Percentiles rank a stretch among this genome's conserved stretches.
Conservation (phyloP, 2,329 filamentous ascomycete species). For the Fusarium irregulare region DNA sequence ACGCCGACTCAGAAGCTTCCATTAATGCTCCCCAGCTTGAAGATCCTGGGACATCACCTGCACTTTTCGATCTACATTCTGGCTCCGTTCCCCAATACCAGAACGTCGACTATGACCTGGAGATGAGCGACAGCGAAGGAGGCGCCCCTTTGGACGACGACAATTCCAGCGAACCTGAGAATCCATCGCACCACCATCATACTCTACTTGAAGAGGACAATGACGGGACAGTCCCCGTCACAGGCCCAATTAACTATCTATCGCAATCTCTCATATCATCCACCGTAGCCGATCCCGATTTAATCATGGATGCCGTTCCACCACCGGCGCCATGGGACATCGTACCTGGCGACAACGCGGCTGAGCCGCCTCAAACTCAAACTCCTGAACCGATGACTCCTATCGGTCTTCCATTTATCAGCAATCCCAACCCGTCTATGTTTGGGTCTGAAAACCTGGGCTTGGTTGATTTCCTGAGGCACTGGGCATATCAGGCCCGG, state of each 20-base stretch:
- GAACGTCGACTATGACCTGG: constrained; percentile 46
- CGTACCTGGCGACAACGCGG: background rate
- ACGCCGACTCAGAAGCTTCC: constrained; percentile 17
- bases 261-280: constrained; percentile 19
- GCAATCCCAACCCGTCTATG: constrained; percentile 51
- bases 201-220: constrained; percentile 18
- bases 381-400: constrained; percentile 1
- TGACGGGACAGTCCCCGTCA: constrained; percentile 19
- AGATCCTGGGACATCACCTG: constrained; percentile 11
- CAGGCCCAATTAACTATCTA: constrained; percentile 30
- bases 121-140: constrained; percentile 53
- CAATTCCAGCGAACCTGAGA: constrained; percentile 11
- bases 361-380: background rate
- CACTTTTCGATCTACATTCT: constrained; percentile 14
- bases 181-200: constrained; percentile 17
- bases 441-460: constrained; percentile 63
- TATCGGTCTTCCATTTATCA: constrained; percentile 41
- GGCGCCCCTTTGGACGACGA: constrained; percentile 45
- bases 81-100: constrained; percentile 28
- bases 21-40: constrained; percentile 13
- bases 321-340: constrained; percentile 32
- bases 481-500: constrained; percentile 57
- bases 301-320: constrained; percentile 33
- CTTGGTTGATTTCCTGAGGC: constrained; percentile 61
- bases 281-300: constrained; percentile 10